Evolutionary conservation across 345 rosid species (phyloP), one percentile per base, ranked within the genome.

Genomic region (Corchorus olitorius): DNA sequence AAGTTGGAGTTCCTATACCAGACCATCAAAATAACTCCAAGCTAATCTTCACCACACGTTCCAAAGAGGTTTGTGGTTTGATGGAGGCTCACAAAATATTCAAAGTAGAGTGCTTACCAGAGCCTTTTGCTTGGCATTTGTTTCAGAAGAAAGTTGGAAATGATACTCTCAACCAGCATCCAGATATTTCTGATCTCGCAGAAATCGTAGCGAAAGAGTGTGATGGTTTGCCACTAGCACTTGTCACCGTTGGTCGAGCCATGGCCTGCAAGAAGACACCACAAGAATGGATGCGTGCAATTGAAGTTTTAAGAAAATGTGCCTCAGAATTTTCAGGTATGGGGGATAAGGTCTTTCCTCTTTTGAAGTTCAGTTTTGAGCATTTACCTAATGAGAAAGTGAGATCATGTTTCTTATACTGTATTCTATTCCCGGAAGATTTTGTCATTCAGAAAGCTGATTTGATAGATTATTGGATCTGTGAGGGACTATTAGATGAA

Each of bases 151-250:
- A 54, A n/a, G 10, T 54, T 6, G 10, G 58, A 5, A 17, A 54
- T 54, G 58, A 54, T 17, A 17, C 58, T 54, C 58, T 54, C 10
- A 54, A 17, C 20, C 58, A 16, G 58, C 58, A 54, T 54, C 58
- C 58, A 1, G 58, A 54, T 54, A 54, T 54, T 17, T 20, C 10
- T 17, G 6, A 5, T 19, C 58, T 54, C 20, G 20, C 22, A 17
- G 55, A 52, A 52, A 46, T 27, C 27, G 1, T 1, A 1, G 27
- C 27, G 27, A 82, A 61, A 67, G 84, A 87, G 82, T 85, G 90
- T 63, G 86, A 84, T 50, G 90, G 87, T 43, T 77, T 87, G 73
- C 88, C 88, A 41, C 86, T 85, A 3, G 88, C 90, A 2, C 82
- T 85, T 67, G 80, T 87, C 73, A 80, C 88, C 46, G 45, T 80